Conservation (phyloP, 2,329 filamentous ascomycete species). For the Raffaelea deltoideospora region DNA sequence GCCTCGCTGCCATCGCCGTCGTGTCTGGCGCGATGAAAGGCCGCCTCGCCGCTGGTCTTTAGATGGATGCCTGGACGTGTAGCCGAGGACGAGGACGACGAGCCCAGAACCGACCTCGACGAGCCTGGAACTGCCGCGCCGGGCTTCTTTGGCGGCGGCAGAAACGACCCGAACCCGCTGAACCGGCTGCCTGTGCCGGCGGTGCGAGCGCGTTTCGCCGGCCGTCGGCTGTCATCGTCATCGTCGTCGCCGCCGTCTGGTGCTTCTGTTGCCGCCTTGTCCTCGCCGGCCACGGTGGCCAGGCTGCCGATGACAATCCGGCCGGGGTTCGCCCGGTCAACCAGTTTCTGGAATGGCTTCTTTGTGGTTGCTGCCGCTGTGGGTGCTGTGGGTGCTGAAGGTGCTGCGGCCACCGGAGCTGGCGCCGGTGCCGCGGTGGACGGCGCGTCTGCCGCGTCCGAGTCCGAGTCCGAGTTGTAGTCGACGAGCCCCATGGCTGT, state of each 20-base stretch:
- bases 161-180: constrained; percentile 69
- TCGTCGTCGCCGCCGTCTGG: constrained; percentile 17
- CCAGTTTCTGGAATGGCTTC: constrained; percentile 60
- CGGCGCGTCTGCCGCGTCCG: constrained; percentile 27
- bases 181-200: constrained; percentile 42
- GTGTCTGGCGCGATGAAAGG: constrained; percentile 46
- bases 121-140: constrained; percentile 19
- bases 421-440: neutral
- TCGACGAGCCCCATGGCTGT: constrained; percentile 62
- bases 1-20: neutral
- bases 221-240: constrained; percentile 34
- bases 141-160: constrained; percentile 65
- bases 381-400: constrained; percentile 8
- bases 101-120: constrained; percentile 16
- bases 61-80: constrained; percentile 51
- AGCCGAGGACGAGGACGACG: constrained; percentile 28
- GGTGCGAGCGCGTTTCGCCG: constrained; percentile 55
- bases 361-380: constrained; percentile 24
- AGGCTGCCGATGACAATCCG: constrained; percentile 79
- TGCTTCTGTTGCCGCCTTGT: too few species aligned
- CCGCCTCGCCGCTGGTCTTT: constrained; percentile 71
- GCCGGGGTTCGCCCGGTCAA: constrained; percentile 65
- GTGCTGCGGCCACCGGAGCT: neutral
- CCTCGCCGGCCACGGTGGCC: constrained; percentile 30
- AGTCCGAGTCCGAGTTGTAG: constrained; percentile 76